A percentile compares a stretch with the other conserved stretches of the same genome.
Conservation (phyloP, 805 yeast genomes). For the Yarrowia sp. region DNA sequence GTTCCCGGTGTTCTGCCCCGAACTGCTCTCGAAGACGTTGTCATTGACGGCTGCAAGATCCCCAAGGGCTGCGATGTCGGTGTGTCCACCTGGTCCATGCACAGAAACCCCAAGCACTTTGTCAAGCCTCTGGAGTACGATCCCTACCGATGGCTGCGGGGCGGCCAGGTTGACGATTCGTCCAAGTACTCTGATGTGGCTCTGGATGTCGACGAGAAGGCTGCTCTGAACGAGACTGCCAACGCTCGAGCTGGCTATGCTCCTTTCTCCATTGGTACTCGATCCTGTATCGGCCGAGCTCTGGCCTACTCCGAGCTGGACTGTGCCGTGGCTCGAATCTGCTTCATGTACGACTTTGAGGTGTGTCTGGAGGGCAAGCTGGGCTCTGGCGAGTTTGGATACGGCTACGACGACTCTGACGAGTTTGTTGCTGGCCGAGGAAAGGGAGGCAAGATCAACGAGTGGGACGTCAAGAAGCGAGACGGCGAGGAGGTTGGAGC, state of each 20-base stretch:
- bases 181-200: constrained; percentile 25
- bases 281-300: constrained; percentile 42
- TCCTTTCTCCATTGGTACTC: constrained; percentile 42
- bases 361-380: constrained; percentile 41
- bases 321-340: constrained; percentile 41
- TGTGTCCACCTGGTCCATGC: constrained; percentile 38
- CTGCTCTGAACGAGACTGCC: constrained; percentile 26
- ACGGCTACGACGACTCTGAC: constrained; percentile 39
- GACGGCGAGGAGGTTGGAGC: constrained; percentile 38
- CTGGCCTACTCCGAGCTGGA: constrained; percentile 42
- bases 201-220: constrained; percentile 12
- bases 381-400: constrained; percentile 40
- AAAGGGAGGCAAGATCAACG: constrained; percentile 37
- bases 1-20: constrained; percentile 43
- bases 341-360: constrained; percentile 41
- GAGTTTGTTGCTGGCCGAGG: constrained; percentile 39
- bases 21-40: constrained; percentile 36
- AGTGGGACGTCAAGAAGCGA: constrained; percentile 36
- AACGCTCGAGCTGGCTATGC: constrained; percentile 40
- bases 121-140: constrained; percentile 39
- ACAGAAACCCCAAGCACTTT: constrained; percentile 39
- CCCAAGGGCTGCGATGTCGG: constrained; percentile 42
- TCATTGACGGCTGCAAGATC: constrained; percentile 39
- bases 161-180: constrained; percentile 34
- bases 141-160: constrained; percentile 41